phyloP scores from a whole-genome alignment of 2,329 filamentous ascomycete genomes.

The Metarhizium humberi region DNA sequence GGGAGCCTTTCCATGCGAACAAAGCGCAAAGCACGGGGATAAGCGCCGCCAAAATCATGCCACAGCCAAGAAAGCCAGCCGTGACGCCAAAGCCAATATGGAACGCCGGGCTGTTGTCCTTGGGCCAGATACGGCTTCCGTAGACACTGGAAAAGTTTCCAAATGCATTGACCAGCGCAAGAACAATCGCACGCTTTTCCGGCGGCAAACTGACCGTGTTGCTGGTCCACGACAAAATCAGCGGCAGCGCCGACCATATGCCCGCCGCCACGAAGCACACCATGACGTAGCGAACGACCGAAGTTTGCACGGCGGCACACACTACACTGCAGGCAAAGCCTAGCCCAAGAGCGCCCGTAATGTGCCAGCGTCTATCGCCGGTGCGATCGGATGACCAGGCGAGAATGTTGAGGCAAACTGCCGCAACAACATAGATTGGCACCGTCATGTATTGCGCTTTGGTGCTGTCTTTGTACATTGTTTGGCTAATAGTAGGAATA shows the following conservation, averaged over 20 bases:
- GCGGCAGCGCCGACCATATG: conserved; percentile 5
- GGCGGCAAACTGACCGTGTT: conserved; percentile 16
- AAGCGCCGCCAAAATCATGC: conserved; percentile 10
- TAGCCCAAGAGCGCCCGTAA: conserved; percentile 10
- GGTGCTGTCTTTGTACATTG: conserved; percentile 33
- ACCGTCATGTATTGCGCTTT: conserved; percentile 38
- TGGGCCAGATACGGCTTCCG: conserved; percentile 21
- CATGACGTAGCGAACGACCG: conserved; percentile 20
- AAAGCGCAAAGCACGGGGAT: conserved; percentile 7
- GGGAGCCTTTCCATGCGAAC: neutral
- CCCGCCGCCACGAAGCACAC: conserved; percentile 5
- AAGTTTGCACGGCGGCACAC: conserved; percentile 12
- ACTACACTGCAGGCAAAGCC: conserved; percentile 11
- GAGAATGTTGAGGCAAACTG: conserved; percentile 11
- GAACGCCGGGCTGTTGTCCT: conserved; percentile 15
- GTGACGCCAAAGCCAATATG: conserved; percentile 19
- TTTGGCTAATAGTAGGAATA: conserved; percentile 40
- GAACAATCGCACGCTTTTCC: conserved; percentile 22
- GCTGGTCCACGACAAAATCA: conserved; percentile 18
- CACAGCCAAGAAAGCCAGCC: conserved; percentile 16
- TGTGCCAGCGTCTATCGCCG: conserved; percentile 14
- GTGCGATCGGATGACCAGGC: conserved; percentile 14
- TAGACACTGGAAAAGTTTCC: conserved; percentile 23
- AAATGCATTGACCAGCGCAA: conserved; percentile 21
- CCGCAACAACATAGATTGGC: conserved; percentile 11